These are phyloP conservation scores for Neurospora sp. DNA, from an alignment of 495 filamentous ascomycete species.

Conservation along the genomic window DNA sequence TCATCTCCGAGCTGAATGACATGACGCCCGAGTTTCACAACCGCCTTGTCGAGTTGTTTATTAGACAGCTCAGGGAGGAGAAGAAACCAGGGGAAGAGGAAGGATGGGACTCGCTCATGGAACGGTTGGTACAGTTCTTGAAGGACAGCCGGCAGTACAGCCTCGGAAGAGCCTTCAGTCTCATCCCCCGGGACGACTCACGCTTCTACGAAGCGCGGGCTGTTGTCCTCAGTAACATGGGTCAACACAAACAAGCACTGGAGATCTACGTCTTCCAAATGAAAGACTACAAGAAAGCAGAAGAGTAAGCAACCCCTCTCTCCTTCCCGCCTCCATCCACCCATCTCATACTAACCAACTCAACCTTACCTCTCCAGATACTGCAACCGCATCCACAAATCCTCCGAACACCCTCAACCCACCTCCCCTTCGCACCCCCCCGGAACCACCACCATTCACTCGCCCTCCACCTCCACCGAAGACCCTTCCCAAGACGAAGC, in stretches of 20 bases:
- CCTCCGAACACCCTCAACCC: conserved; percentile 30
- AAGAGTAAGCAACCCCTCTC: conserved; percentile 53
- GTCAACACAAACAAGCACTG: conserved; percentile 83
- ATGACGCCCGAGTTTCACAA: conserved; percentile 80
- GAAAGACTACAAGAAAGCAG: conserved; percentile 75
- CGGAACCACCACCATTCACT: not conserved
- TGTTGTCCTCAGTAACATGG: conserved; percentile 90
- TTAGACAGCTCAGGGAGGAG: conserved; percentile 49
- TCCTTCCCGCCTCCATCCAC: not conserved
- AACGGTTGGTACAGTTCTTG: conserved; percentile 64
- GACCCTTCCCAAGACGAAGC: conserved; percentile 41
- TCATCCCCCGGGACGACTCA: conserved; percentile 72
- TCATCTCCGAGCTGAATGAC: conserved; percentile 80
- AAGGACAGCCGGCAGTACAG: conserved; percentile 71
- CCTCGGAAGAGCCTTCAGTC: conserved; percentile 58
- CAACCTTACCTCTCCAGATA: conserved; percentile 44
- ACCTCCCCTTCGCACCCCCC: conserved; percentile 17
- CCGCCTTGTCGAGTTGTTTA: conserved; percentile 62
- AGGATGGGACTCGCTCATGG: conserved; percentile 45
- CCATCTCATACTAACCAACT: not conserved
- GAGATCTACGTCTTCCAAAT: conserved; percentile 96
- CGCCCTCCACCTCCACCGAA: conserved; percentile 25
- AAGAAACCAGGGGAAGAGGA: conserved; percentile 22
- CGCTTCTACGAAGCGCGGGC: conserved; percentile 85
- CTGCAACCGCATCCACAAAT: conserved; percentile 72